Percentiles rank a stretch among this genome's conserved stretches.
These are phyloP conservation scores for Plectosphaerella cucumerina DNA, from an alignment of 2,329 filamentous ascomycete genomes.

Conservation along the genomic window DNA sequence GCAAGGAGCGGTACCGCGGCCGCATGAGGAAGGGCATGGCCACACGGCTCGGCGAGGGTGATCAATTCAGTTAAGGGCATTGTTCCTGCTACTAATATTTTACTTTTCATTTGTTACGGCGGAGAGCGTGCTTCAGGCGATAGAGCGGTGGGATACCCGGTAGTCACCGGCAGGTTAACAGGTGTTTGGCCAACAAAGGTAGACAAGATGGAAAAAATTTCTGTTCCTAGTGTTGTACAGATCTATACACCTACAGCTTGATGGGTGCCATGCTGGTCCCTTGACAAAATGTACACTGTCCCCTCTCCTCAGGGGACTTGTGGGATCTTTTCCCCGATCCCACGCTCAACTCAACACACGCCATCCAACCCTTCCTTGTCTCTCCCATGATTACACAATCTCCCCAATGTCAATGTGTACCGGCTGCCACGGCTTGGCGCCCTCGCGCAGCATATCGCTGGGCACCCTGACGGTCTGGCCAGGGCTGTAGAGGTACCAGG, in stretches of 20 bases:
- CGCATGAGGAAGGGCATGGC: conserved; percentile 45
- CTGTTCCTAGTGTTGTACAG: conserved; percentile 1
- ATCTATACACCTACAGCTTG: conserved; percentile 3
- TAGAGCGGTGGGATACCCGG: neutral
- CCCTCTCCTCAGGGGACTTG: neutral
- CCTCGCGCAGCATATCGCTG: conserved; percentile 63
- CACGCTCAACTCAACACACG: neutral
- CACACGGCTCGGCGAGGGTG: conserved; percentile 56
- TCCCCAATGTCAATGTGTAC: conserved; percentile 68
- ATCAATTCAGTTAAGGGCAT: conserved; percentile 54
- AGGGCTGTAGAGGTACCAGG: conserved; percentile 95
- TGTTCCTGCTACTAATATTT: neutral
- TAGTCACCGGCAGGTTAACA: too few species aligned
- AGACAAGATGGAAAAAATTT: neutral
- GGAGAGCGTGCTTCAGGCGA: neutral
- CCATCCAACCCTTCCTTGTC: conserved; percentile 2
- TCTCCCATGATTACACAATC: conserved; percentile 43
- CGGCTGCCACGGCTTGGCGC: conserved; percentile 60
- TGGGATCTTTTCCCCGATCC: neutral
- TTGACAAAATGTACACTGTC: conserved; percentile 10
- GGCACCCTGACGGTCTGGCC: conserved; percentile 59
- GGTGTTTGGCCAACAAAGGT: neutral
- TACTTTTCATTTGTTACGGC: conserved; percentile 11
- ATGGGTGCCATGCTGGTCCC: too few species aligned
- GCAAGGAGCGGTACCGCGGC: conserved; percentile 36